phyloP scores from a whole-genome alignment of 164 flowering plant species.

The Nelumbo lutea region DNA sequence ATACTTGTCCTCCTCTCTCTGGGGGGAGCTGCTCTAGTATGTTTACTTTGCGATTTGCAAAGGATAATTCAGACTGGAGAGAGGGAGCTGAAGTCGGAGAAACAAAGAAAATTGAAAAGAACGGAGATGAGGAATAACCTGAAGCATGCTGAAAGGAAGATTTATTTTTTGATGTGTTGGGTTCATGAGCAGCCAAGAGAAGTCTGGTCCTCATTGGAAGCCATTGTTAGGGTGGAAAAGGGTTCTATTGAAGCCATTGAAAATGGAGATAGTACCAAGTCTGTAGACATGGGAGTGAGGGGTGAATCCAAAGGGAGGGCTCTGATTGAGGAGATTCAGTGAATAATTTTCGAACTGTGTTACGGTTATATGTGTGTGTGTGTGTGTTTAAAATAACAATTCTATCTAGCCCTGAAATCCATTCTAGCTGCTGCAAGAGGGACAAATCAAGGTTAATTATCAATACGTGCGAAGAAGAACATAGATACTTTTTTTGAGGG shows the following conservation, averaged over 20 bases:
- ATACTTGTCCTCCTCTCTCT: slow-evolving; percentile 38
- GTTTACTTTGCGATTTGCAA: slow-evolving; percentile 59
- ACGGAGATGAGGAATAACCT: slow-evolving; percentile 45
- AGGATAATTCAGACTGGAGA: slow-evolving; percentile 52
- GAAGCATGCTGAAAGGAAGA: slow-evolving; percentile 59
- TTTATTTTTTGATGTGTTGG: slow-evolving; percentile 83
- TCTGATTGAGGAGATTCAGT: slow-evolving; percentile 53
- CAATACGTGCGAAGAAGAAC: too few relatives aligned
- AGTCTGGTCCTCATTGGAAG: slow-evolving; percentile 65
- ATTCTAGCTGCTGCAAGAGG: too few relatives aligned
- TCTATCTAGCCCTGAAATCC: too few relatives aligned
- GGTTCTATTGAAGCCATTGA: slow-evolving; percentile 23
- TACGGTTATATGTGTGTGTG: too few relatives aligned
- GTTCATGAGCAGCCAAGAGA: slow-evolving; percentile 70
- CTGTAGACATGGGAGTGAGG: slow-evolving; percentile 7
- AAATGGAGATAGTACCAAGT: slow-evolving; percentile 10
- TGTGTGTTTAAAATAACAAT: too few relatives aligned
- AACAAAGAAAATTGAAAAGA: slow-evolving; percentile 30
- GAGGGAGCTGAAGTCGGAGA: slow-evolving; percentile 48
- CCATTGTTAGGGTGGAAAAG: slow-evolving; percentile 49
- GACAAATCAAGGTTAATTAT: too few relatives aligned
- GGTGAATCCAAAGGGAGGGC: slow-evolving; percentile 30
- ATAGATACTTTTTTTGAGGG: too few relatives aligned
- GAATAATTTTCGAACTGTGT: slow-evolving; percentile 4
- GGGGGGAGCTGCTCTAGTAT: slow-evolving; percentile 55